Evolutionary conservation across 345 rosid genomes (phyloP).

Genomic region (Noccaea bulbosa): DNA sequence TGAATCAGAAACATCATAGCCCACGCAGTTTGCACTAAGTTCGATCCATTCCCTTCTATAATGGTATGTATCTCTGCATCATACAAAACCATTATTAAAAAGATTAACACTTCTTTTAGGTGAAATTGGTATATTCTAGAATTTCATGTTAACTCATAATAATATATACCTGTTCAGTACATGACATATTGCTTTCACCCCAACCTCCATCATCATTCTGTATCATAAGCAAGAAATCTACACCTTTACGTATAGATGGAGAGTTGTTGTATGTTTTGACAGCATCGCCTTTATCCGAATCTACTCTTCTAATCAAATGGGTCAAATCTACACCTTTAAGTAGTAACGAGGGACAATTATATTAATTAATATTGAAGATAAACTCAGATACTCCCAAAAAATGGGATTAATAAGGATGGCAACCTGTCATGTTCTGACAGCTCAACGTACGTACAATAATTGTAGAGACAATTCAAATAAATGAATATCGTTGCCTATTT

Average conservation of each 20-base stretch:
- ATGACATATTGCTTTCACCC: conserved; percentile 39
- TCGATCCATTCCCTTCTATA: conserved; percentile 53
- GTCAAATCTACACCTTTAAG: too few species aligned
- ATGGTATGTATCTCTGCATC: conserved; percentile 37
- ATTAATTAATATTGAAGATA: too few species aligned
- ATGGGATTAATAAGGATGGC: too few species aligned
- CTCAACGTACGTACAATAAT: too few species aligned
- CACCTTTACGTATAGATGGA: conserved; percentile 31
- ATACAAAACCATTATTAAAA: neutral
- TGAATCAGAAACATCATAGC: conserved; percentile 49
- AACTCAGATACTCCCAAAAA: too few species aligned
- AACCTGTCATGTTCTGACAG: too few species aligned
- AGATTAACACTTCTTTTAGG: neutral
- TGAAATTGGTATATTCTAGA: neutral
- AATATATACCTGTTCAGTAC: conserved; percentile 21
- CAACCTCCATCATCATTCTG: conserved; percentile 41
- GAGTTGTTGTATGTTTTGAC: too few species aligned
- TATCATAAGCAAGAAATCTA: neutral
- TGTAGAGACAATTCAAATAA: too few species aligned
- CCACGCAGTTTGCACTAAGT: conserved; percentile 59
- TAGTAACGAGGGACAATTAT: too few species aligned
- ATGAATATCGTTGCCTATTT: too few species aligned
- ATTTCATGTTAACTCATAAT: neutral
- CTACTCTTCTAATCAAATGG: too few species aligned
- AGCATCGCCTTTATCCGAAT: too few species aligned